phyloP scores from a whole-genome alignment of 2,329 filamentous ascomycete genomes.

The Neoarthrinium moseri region DNA sequence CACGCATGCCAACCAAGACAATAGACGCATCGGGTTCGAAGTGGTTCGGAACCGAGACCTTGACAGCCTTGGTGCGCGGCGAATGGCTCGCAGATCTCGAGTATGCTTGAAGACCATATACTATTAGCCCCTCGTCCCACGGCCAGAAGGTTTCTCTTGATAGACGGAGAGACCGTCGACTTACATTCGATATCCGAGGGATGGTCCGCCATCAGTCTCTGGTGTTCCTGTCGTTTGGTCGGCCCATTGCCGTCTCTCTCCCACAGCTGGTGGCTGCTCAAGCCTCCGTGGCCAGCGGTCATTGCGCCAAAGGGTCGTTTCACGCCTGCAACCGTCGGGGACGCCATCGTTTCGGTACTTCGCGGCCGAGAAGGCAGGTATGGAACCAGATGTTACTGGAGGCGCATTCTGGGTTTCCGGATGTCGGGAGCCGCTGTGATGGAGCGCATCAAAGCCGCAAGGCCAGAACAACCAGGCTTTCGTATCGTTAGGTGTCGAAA shows the following conservation, averaged over 20 bases:
- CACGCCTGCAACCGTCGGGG: constrained; percentile 32
- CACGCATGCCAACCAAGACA: constrained; percentile 70
- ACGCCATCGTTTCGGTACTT: constrained; percentile 1
- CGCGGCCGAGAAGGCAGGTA: too few species aligned
- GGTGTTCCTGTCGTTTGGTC: constrained; percentile 6
- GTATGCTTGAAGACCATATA: background rate
- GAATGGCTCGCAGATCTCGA: constrained; percentile 14
- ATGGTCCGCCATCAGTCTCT: background rate
- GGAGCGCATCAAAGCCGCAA: too few species aligned
- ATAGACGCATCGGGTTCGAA: constrained; percentile 67
- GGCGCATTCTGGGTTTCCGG: background rate
- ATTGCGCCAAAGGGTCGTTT: constrained; percentile 38
- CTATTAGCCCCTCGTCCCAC: too few species aligned
- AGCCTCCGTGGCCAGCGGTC: constrained; percentile 22
- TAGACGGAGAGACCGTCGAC: background rate
- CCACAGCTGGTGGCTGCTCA: constrained; percentile 11
- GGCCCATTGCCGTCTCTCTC: background rate
- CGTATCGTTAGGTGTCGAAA: too few species aligned
- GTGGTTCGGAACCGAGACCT: background rate
- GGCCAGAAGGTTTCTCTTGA: too few species aligned
- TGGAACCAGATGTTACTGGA: too few species aligned
- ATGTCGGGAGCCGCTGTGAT: too few species aligned
- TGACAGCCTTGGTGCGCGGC: constrained; percentile 23
- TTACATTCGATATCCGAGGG: constrained; percentile 5
- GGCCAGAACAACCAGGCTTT: too few species aligned